Conservation (phyloP, 1,284 basidiomycete species). For the Naganishia sp. region DNA sequence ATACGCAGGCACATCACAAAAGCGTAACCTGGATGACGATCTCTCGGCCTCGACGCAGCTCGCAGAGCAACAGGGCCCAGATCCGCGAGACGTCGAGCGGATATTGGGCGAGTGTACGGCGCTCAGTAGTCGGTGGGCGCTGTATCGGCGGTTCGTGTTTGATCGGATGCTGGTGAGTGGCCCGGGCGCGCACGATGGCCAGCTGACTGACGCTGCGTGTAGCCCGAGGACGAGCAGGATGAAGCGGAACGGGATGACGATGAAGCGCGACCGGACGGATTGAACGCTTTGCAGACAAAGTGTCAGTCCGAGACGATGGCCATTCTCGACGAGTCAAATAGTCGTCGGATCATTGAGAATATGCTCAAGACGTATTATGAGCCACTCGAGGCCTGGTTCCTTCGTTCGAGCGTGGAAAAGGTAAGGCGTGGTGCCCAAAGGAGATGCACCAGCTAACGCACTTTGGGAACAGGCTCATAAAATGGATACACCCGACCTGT, state of each 20-base stretch:
- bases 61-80: conserved; percentile 68
- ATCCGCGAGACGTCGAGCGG: conserved; percentile 87
- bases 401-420: conserved; percentile 83
- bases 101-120: conserved; percentile 80
- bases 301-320: conserved; percentile 39
- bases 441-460: conserved; percentile 12
- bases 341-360: conserved; percentile 65
- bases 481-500: conserved; percentile 65
- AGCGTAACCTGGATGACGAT: conserved; percentile 46
- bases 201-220: too few species aligned
- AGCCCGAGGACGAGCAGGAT: conserved; percentile 35
- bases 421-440: conserved; percentile 53
- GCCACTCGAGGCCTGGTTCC: conserved; percentile 90
- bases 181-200: background rate
- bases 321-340: conserved; percentile 59
- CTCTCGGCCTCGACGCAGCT: conserved; percentile 42
- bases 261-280: background rate
- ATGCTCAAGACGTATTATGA: conserved; percentile 75
- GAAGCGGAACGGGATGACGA: conserved; percentile 34
- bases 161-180: conserved; percentile 65
- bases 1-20: conserved; percentile 45
- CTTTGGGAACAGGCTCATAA: conserved; percentile 51
- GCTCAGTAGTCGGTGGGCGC: conserved; percentile 86
- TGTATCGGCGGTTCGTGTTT: conserved; percentile 84
- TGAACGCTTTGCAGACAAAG: conserved; percentile 14